Evolutionary conservation across 169 alveolate genomes (phyloP).

Genomic region (Eimeria zaria): DNA sequence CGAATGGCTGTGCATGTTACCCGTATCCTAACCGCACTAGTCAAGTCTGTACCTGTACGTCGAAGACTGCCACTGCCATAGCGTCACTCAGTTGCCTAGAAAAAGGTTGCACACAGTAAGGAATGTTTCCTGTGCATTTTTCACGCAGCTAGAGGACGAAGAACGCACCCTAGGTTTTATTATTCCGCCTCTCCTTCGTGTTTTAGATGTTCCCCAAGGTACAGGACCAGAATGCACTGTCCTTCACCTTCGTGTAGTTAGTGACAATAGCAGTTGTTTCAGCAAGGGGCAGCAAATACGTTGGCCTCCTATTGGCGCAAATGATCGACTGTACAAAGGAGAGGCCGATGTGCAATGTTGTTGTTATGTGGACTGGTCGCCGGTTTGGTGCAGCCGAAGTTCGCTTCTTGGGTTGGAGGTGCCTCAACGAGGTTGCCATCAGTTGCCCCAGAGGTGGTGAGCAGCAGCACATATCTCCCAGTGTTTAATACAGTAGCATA

Average conservation of each 20-base stretch:
- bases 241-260: background rate
- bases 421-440: constrained; percentile 19
- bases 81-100: background rate
- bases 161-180: constrained; percentile 54
- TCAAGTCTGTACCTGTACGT: constrained; percentile 14
- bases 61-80: background rate
- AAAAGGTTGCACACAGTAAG: background rate
- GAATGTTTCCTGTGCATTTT: background rate
- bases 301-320: background rate
- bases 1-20: constrained; percentile 68
- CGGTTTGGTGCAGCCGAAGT: constrained; percentile 40
- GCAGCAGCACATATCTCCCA: background rate
- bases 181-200: constrained; percentile 73
- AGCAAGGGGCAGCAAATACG: background rate
- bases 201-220: constrained; percentile 56
- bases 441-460: constrained; percentile 13
- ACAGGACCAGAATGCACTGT: background rate
- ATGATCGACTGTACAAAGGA: too few relatives aligned
- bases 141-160: constrained; percentile 7
- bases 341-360: background rate
- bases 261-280: background rate
- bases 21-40: constrained; percentile 60
- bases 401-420: constrained; percentile 70
- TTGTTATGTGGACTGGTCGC: background rate
- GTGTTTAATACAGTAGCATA: background rate